Conservation (phyloP, 2,329 filamentous ascomycete genomes). For the Talaromyces sp. region DNA sequence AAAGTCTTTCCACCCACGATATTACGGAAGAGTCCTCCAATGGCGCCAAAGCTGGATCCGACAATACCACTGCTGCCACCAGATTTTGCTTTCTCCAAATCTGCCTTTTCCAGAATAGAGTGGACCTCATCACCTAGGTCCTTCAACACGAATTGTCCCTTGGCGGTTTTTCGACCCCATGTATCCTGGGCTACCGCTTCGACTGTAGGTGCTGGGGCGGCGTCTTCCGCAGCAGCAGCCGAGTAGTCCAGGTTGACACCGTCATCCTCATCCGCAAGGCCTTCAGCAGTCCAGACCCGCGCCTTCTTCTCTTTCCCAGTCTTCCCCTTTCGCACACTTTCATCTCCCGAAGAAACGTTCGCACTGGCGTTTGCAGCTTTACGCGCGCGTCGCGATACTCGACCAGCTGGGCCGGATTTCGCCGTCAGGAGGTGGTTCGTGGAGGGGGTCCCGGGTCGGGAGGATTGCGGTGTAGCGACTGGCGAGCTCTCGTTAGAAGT, state of each 20-base stretch:
- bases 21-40: conserved; percentile 87
- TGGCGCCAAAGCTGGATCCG: conserved; percentile 73
- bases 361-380: conserved; percentile 55
- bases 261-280: conserved; percentile 76
- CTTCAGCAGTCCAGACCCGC: conserved; percentile 88
- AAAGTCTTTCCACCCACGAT: conserved; percentile 91
- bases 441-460: conserved; percentile 71
- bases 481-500: conserved; percentile 67
- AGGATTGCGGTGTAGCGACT: conserved; percentile 66
- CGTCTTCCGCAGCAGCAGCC: conserved; percentile 55
- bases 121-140: conserved; percentile 93
- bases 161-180: conserved; percentile 79
- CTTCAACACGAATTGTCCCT: conserved; percentile 90
- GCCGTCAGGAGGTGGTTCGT: conserved; percentile 65
- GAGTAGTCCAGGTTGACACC: conserved; percentile 88
- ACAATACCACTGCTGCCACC: conserved; percentile 61
- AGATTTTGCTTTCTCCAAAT: conserved; percentile 56
- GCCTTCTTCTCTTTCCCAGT: conserved; percentile 67
- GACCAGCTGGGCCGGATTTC: conserved; percentile 69
- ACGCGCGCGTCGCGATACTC: conserved; percentile 75
- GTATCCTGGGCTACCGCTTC: conserved; percentile 73
- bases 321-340: conserved; percentile 60
- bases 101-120: conserved; percentile 77
- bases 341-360: conserved; percentile 74
- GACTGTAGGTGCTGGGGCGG: conserved; percentile 55